Evolutionary conservation across 371 early-diverging fungal species (phyloP).

Genomic region (Phascolomyces articulosus): DNA sequence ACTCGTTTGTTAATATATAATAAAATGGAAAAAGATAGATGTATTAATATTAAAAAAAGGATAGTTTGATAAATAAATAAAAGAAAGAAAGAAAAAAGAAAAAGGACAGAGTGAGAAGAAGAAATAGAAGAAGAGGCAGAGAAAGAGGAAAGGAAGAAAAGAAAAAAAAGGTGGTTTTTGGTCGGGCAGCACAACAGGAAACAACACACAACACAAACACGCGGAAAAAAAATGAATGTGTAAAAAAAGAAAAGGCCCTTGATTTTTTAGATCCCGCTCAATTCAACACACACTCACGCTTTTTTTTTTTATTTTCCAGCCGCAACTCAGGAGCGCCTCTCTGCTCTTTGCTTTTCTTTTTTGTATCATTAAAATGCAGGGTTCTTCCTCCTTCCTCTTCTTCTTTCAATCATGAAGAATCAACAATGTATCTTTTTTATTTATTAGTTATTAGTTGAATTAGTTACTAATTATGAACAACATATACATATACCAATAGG

Average conservation of each 20-base stretch:
- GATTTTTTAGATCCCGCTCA: background rate
- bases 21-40: no score
- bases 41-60: background rate
- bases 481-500: no score
- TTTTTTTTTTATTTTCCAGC: background rate
- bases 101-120: background rate
- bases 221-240: conserved; percentile 1
- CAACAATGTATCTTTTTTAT: no score
- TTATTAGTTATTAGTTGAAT: no score
- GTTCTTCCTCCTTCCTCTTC: background rate
- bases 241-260: background rate
- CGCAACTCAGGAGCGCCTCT: no score
- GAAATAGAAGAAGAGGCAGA: background rate
- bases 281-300: background rate
- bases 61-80: background rate
- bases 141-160: background rate
- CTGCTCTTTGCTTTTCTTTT: background rate
- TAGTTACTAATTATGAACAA: no score
- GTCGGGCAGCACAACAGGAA: conserved; percentile 1
- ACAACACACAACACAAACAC: no score
- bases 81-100: background rate
- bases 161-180: background rate
- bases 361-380: background rate
- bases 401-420: no score
- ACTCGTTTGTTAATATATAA: background rate